Percentiles rank a stretch among this genome's conserved stretches.
phyloP scores from a whole-genome alignment of 1,139 yeast genomes.

The Pichia inconspicua region DNA sequence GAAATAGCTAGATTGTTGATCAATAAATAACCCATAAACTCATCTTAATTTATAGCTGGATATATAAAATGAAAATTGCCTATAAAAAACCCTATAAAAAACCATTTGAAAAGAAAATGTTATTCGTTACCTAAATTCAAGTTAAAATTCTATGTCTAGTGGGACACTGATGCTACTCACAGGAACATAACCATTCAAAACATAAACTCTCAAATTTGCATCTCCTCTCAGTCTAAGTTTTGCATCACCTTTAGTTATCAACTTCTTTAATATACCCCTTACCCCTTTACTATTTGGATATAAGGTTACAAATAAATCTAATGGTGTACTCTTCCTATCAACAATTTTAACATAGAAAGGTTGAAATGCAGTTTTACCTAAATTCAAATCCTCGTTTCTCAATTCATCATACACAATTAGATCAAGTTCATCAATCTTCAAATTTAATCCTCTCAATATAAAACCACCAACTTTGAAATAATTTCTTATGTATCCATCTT shows the following conservation, averaged over 20 bases:
- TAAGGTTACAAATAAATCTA: constrained; percentile 24
- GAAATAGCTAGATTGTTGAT: neutral
- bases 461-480: constrained; percentile 28
- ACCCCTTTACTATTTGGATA: constrained; percentile 28
- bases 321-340: constrained; percentile 20
- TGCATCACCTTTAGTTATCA: constrained; percentile 26
- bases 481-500: constrained; percentile 19
- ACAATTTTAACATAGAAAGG: constrained; percentile 25
- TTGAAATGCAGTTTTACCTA: constrained; percentile 22
- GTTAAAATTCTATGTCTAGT: constrained; percentile 18
- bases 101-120: too few relatives aligned
- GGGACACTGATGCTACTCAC: constrained; percentile 27
- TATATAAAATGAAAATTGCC: neutral
- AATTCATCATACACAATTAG: constrained; percentile 16
- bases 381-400: constrained; percentile 16
- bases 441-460: constrained; percentile 18
- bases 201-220: constrained; percentile 24
- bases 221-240: constrained; percentile 28
- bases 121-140: too few relatives aligned
- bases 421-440: constrained; percentile 23
- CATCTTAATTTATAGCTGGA: neutral
- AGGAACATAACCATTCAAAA: constrained; percentile 28
- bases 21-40: neutral
- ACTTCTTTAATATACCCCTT: constrained; percentile 25
- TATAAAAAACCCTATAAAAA: neutral